Percentiles rank a stretch among this genome's conserved stretches.
These are phyloP conservation scores for Brassica cretica DNA, from an alignment of 345 rosid genomes.

Conservation along the genomic window DNA sequence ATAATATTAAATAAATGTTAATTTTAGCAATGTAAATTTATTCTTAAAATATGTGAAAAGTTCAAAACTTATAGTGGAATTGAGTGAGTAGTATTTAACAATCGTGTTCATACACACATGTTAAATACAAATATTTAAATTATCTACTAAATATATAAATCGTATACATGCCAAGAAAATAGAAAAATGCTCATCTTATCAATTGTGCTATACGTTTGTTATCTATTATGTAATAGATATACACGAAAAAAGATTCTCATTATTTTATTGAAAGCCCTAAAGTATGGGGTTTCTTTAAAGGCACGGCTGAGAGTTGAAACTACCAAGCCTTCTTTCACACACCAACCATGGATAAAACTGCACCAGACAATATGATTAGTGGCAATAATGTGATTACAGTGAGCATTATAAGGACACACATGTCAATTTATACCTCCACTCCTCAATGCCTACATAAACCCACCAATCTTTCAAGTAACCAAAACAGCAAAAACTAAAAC, in stretches of 20 bases:
- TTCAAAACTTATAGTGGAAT: too few species aligned
- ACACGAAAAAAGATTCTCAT: background rate
- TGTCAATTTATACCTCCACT: constrained; percentile 4
- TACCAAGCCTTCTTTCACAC: constrained; percentile 29
- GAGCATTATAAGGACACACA: constrained; percentile 13
- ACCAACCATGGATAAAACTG: constrained; percentile 8
- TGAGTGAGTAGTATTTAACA: background rate
- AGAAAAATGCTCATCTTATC: background rate
- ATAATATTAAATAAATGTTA: too few species aligned
- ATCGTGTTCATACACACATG: background rate
- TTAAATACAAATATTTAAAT: background rate
- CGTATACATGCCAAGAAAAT: background rate
- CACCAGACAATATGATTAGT: constrained; percentile 39
- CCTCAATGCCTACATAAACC: constrained; percentile 36
- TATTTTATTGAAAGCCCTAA: background rate
- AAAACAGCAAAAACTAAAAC: background rate
- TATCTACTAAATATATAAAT: background rate
- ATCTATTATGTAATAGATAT: background rate
- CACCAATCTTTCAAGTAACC: background rate
- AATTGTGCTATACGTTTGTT: background rate
- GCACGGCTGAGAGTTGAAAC: constrained; percentile 39
- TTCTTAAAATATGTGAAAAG: too few species aligned
- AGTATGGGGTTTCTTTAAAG: constrained; percentile 38
- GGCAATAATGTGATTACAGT: constrained; percentile 19
- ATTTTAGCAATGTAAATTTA: too few species aligned